Evolutionary conservation across 441 rosid genomes (phyloP), one percentile per base, ranked within the genome.

Genomic region (Adansonia grandidieri): DNA sequence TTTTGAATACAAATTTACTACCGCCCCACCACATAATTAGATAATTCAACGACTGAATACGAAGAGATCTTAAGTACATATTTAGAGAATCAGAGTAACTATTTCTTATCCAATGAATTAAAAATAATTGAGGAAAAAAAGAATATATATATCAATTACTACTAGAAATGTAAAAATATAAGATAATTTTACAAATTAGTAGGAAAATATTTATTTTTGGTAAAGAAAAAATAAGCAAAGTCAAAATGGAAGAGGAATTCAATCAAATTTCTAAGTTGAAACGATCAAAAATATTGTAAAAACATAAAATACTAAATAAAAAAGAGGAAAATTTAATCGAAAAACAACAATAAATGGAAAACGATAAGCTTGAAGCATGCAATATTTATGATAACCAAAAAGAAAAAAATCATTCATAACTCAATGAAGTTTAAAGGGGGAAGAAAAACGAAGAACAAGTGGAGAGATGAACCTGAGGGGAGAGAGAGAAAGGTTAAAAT

Each of bases 391-490:
- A 24, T 17, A 51, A 74, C 19, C 37, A 70, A 4, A 22, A 45
- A 0, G 11, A 57, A 62, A 62, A 62, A 42, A 5, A 20, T 58
- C 28, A 20, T 58, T 58, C 2, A 5, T n/a, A 40, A 42, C 70
- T 67, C 28, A n/a, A 40, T 3, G 50, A 42, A 66, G 6, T n/a
- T 67, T 10, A 20, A 32, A 40, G 56, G 15, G 9, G 2, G 13
- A 62, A 17, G 57, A 47, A 76, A 67, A 20, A 77, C 15, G 65
- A 60, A 17, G 44, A 79, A 45, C 22, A 15, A 15, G 22, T 13
- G 7, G 62, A 67, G 54, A 15, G 76, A 74, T 3, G 75, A 80
- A 78, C 86, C 89, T 82, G 81, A 82, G 71, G 82, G 76, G 78
- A 67, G 65, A 54, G 54, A 67, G 66, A 54, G 60, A 70, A 66